Base-by-base conservation (phyloP, 805 yeast species). In the Starmerella apis region DNA sequence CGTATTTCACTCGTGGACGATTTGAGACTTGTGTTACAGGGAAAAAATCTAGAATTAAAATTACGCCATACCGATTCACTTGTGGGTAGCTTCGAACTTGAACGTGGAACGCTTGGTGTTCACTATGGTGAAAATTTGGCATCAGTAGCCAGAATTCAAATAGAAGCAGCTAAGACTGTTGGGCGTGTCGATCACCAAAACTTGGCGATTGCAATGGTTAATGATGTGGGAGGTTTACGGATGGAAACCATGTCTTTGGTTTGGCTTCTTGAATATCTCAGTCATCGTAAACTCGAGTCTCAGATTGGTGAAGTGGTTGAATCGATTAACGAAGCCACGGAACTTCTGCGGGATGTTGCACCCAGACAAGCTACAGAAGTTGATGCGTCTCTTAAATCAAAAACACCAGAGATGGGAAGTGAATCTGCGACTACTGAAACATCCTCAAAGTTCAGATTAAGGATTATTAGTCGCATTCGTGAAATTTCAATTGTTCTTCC, bases 171-270 rank as follows among this genome's bases (percentile, higher is more conserved):
- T 14, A 49, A 49, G 19, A 8, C 52, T 0, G 45, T 56, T 4
- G n/a, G 46, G 3, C 53, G 53, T 7, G 44, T 39, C 11, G 56
- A 52, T 19, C 38, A 43, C 6, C 37, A 41, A n/a, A 42, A 37
- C 3, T 14, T 25, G 13, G 54, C 46, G 4, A 38, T 54, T 18
- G 47, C 52, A 3, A 13, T 50, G 14, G 39, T 48, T n/a, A 48
- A 38, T 30, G 42, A 47, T 18, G 39, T 49, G 9, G 32, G 43
- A 13, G 28, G 48, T 1, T 19, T 56, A 9, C 27, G 48, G 1
- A 36, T 53, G 18, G 60, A 56, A 18, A 57, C 60, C 1, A 56
- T 56, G 58, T 57, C 60, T 7, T 20, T 57, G 9, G 48, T 56
- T 1, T 54, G 59, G 60, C 22, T 57, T 3, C 46, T 57, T 6